Evolutionary conservation across 805 yeast species (phyloP).

Genomic region (Torulaspora gathmanii): DNA sequence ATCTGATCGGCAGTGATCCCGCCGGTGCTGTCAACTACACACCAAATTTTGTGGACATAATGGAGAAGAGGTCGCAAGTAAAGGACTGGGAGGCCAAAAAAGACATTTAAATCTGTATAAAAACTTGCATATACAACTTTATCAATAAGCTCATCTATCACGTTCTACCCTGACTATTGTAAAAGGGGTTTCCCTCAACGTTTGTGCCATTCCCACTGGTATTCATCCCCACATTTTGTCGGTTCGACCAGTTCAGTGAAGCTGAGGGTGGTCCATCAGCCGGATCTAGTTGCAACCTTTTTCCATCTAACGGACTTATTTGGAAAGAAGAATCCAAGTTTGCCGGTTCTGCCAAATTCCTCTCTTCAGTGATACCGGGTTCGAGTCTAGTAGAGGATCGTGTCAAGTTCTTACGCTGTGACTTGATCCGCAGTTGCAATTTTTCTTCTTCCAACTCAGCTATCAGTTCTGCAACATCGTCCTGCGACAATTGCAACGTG

Average conservation of each 20-base stretch:
- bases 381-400: slow-evolving; percentile 17
- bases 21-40: slow-evolving; percentile 29
- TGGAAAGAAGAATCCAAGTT: slow-evolving; percentile 10
- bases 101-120: slow-evolving; percentile 9
- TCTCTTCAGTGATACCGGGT: slow-evolving; percentile 5
- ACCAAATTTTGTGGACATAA: slow-evolving; percentile 30
- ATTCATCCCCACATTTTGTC: not conserved
- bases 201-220: slow-evolving; percentile 1
- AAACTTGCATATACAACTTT: not conserved
- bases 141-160: slow-evolving; percentile 1
- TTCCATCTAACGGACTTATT: slow-evolving; percentile 17
- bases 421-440: slow-evolving; percentile 22
- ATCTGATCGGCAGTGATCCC: slow-evolving; percentile 29
- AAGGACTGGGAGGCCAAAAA: slow-evolving; percentile 19
- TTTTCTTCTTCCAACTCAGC: slow-evolving; percentile 28
- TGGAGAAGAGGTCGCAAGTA: slow-evolving; percentile 22
- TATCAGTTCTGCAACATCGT: slow-evolving; percentile 45
- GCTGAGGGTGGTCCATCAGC: slow-evolving; percentile 16
- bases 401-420: slow-evolving; percentile 23
- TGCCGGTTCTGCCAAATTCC: slow-evolving; percentile 6
- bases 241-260: slow-evolving; percentile 11
- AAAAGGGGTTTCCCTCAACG: slow-evolving; percentile 14
- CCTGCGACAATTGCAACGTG: slow-evolving; percentile 58
- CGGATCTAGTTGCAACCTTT: slow-evolving; percentile 11
- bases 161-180: slow-evolving; percentile 5